phyloP scores from a whole-genome alignment of 2,329 filamentous ascomycete species.

The Pyrenophora seminiperda region DNA sequence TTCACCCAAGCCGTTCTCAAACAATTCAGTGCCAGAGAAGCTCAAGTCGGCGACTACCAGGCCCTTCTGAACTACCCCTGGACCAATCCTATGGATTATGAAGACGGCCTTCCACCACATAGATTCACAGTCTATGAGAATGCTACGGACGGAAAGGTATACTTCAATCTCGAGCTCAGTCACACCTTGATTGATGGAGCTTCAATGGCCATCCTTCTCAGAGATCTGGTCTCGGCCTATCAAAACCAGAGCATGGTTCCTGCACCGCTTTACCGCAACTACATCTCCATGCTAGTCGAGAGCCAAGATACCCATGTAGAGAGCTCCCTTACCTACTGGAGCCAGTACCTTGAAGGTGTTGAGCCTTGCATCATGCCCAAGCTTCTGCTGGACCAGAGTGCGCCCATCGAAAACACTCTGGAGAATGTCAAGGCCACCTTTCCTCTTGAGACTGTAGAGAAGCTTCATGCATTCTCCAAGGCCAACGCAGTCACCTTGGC shows the following conservation, averaged over 20 bases:
- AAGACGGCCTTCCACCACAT: constrained; percentile 45
- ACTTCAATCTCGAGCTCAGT: constrained; percentile 54
- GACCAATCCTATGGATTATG: constrained; percentile 3
- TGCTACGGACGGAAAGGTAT: constrained; percentile 32
- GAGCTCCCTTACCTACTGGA: constrained; percentile 48
- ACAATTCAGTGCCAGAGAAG: background rate
- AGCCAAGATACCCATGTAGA: constrained; percentile 30
- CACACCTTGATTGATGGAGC: constrained; percentile 56
- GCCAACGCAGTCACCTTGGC: constrained; percentile 5
- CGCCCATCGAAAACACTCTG: background rate
- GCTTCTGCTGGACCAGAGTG: background rate
- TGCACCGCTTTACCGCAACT: constrained; percentile 15
- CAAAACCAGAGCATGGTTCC: constrained; percentile 23
- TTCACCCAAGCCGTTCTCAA: constrained; percentile 15
- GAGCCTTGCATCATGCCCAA: constrained; percentile 49
- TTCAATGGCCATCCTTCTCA: constrained; percentile 53
- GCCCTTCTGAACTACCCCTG: background rate
- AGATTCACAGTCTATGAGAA: constrained; percentile 50
- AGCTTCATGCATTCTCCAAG: background rate
- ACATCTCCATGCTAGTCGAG: constrained; percentile 35
- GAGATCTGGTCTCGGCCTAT: constrained; percentile 52
- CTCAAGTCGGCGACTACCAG: background rate
- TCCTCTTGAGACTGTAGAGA: background rate
- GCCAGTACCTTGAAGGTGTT: constrained; percentile 42
- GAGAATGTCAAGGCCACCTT: background rate